phyloP scores from a whole-genome alignment of 202 grass and related monocot genomes.

The Schoenoplectus triqueter region DNA sequence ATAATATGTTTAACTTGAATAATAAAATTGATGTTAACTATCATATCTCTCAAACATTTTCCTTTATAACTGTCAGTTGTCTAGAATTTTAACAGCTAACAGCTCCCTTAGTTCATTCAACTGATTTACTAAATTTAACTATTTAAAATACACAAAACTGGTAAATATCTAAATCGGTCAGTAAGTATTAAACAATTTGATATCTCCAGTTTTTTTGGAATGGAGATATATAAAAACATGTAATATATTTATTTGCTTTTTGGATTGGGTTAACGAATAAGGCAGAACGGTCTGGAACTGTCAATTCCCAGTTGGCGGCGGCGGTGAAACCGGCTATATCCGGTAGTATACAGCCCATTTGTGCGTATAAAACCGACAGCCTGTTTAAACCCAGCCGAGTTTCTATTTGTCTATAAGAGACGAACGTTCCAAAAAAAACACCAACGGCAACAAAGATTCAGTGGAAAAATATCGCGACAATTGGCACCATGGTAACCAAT shows the following conservation, averaged over 20 bases:
- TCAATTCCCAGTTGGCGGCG: not conserved
- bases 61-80: no score
- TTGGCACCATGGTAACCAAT: slow-evolving; percentile 29
- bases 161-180: not conserved
- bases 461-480: slow-evolving; percentile 12
- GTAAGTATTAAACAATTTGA: not conserved
- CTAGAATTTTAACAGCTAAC: no score
- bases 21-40: no score
- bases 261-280: not conserved
- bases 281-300: slow-evolving; percentile 25
- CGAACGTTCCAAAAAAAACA: not conserved
- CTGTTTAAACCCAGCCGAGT: slow-evolving; percentile 9
- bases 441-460: not conserved
- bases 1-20: no score
- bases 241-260: not conserved
- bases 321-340: slow-evolving; percentile 20
- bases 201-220: not conserved
- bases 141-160: not conserved
- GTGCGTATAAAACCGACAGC: slow-evolving; percentile 24
- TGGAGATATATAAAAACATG: not conserved
- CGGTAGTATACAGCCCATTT: not conserved
- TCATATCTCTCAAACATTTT: no score
- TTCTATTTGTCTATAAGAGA: not conserved
- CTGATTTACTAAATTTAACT: not conserved
- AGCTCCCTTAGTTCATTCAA: not conserved